Evolutionary conservation across 495 filamentous ascomycete genomes (phyloP).

Genomic region (Collariella sp.): DNA sequence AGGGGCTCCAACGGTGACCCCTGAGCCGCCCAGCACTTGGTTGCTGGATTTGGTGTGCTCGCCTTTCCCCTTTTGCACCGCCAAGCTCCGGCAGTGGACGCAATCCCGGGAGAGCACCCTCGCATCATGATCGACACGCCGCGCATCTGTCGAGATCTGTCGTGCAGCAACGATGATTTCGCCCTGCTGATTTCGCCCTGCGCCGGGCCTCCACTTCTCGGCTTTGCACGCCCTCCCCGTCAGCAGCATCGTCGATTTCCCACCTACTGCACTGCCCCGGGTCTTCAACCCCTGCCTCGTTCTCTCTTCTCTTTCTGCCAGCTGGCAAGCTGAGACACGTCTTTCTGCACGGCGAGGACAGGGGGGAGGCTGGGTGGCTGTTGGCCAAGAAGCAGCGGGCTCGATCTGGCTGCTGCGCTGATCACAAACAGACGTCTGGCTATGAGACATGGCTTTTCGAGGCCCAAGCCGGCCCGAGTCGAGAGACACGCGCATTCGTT

Average conservation of each 20-base stretch:
- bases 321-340: conserved; percentile 3
- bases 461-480: conserved; percentile 20
- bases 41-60: background rate
- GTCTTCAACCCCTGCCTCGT: background rate
- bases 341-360: background rate
- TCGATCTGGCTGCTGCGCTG: background rate
- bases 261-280: background rate
- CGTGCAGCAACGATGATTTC: conserved; percentile 23
- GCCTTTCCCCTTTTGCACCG: conserved; percentile 11
- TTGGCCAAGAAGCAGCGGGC: background rate
- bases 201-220: background rate
- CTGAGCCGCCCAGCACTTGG: background rate
- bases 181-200: background rate
- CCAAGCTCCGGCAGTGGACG: conserved; percentile 14
- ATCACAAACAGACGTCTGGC: background rate
- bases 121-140: conserved; percentile 31
- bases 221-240: background rate
- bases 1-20: background rate
- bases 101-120: conserved; percentile 16
- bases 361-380: background rate
- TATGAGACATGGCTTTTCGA: conserved; percentile 7
- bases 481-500: conserved; percentile 4
- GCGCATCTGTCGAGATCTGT: conserved; percentile 32
- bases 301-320: background rate
- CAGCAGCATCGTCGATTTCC: background rate